Conservation (phyloP, 2,329 filamentous ascomycete genomes). For the Monosporascus cannonballus region DNA sequence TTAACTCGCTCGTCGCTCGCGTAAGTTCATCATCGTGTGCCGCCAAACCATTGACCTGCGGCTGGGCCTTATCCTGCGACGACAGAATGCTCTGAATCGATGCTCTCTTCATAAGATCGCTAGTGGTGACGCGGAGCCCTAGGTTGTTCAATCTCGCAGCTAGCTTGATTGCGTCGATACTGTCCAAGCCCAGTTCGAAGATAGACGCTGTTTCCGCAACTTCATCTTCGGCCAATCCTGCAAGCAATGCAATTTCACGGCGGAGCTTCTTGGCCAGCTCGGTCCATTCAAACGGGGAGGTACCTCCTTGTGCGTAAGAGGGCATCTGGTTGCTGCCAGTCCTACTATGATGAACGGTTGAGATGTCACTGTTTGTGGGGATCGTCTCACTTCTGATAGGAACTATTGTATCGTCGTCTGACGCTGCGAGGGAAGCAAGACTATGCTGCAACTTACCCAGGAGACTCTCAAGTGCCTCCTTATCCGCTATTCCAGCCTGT, state of each 20-base stretch:
- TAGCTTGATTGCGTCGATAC: conserved; percentile 84
- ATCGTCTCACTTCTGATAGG: background rate
- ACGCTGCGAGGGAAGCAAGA: conserved; percentile 18
- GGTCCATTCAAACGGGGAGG: conserved; percentile 52
- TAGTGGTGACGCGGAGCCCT: conserved; percentile 60
- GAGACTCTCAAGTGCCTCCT: conserved; percentile 24
- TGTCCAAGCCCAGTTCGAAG: conserved; percentile 81
- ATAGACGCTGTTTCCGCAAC: conserved; percentile 59
- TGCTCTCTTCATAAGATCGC: conserved; percentile 67
- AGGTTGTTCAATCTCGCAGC: conserved; percentile 62
- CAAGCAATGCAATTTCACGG: conserved; percentile 57
- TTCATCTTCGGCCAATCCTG: conserved; percentile 41
- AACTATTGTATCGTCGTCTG: background rate
- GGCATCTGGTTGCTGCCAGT: background rate
- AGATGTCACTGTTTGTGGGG: background rate
- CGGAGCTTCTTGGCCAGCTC: conserved; percentile 46
- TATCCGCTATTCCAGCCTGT: conserved; percentile 35
- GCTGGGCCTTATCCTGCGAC: background rate
- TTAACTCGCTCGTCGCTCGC: conserved; percentile 28
- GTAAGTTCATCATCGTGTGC: conserved; percentile 6
- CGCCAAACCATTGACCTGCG: background rate
- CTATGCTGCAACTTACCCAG: conserved; percentile 34
- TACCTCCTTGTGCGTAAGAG: background rate
- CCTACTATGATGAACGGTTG: background rate
- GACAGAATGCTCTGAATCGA: conserved; percentile 57